Base-by-base conservation (phyloP, 148 eudicot genomes). In the Silene latifolia region DNA sequence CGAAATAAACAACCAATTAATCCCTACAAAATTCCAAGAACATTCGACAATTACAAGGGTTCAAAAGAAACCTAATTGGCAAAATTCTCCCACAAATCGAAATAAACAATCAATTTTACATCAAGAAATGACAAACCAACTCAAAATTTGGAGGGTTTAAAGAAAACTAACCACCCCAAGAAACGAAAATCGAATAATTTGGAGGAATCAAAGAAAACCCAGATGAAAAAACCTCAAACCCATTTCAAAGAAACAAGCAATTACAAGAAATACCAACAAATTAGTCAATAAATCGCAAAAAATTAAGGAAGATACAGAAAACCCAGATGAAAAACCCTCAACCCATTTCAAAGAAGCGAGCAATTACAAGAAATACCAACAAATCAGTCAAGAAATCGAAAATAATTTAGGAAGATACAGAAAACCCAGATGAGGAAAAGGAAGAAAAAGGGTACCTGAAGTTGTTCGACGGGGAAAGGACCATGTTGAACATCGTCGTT, bases 381-480 rank as follows among this genome's bases (percentile, higher is more conserved):
- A 51, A 51, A 51, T 12, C 14, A 51, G 17, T 39, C 17, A 12
- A 51, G 7, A 72, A 39, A 56, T 21, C n/a, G 25, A 44, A 72
- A 54, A 24, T n/a, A 53, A 78, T 51, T 27, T 12, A 14, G 32
- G 51, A 39, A 9, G 3, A 2, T 14, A 56, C 44, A 21, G 62
- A 61, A 12, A 70, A 42, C 78, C 76, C 81, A 66, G 19, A 69
- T 58, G 39, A 15, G 56, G 6, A 64, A 64, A 67, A 58, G 1
- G 29, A 58, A 27, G 39, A 23, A 39, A 67, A 53, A 23, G 1
- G 17, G 67, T 59, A 87, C 98, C 92, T 93, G 98, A 74, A 93
- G 96, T 24, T 89, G 90, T 76, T 93, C 98, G 42, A 93, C 74
- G 4, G 96, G 98, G 67, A 85, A 89, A 75, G 98, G 98, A 53